Evolutionary conservation across 108 stramenopile species (phyloP).

Genomic region (Skeletonema potamos): DNA sequence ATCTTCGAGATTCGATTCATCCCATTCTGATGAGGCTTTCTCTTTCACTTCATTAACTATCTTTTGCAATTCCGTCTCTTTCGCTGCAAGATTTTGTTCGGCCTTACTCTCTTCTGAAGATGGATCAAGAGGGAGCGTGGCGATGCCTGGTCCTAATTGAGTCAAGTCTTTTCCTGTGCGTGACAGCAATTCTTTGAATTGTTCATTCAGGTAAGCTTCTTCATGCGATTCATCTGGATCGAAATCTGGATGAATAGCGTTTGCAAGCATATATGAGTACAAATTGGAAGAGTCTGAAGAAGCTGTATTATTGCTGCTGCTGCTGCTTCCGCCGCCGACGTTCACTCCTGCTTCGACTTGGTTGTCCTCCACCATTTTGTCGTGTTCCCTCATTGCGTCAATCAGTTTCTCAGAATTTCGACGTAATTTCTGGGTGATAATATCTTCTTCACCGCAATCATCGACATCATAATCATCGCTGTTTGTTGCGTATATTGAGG

Average conservation of each 20-base stretch:
- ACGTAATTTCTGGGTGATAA: conserved; percentile 33
- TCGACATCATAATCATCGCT: conserved; percentile 10
- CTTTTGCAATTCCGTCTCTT: conserved; percentile 35
- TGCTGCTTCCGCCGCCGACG: neutral
- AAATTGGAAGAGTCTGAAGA: conserved; percentile 11
- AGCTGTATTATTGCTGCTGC: neutral
- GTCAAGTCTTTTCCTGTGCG: conserved; percentile 28
- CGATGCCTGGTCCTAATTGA: conserved; percentile 38
- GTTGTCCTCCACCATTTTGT: conserved; percentile 45
- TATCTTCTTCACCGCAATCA: conserved; percentile 26
- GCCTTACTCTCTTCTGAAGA: conserved; percentile 28
- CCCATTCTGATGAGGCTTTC: conserved; percentile 14
- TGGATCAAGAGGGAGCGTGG: conserved; percentile 34
- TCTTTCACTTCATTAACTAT: conserved; percentile 14
- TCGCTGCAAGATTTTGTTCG: conserved; percentile 22
- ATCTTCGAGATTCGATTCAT: conserved; percentile 27
- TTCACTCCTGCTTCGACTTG: conserved; percentile 24
- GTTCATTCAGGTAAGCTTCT: conserved; percentile 29
- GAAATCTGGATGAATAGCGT: conserved; percentile 19
- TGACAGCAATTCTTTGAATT: conserved; percentile 35
- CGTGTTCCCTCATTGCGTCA: conserved; percentile 40
- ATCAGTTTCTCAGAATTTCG: conserved; percentile 31
- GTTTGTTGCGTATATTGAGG: neutral
- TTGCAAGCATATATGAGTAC: conserved; percentile 34
- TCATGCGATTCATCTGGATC: conserved; percentile 18